phyloP scores from a whole-genome alignment of 768 basidiomycete genomes.

The Lepiota brunneoincarnata region DNA sequence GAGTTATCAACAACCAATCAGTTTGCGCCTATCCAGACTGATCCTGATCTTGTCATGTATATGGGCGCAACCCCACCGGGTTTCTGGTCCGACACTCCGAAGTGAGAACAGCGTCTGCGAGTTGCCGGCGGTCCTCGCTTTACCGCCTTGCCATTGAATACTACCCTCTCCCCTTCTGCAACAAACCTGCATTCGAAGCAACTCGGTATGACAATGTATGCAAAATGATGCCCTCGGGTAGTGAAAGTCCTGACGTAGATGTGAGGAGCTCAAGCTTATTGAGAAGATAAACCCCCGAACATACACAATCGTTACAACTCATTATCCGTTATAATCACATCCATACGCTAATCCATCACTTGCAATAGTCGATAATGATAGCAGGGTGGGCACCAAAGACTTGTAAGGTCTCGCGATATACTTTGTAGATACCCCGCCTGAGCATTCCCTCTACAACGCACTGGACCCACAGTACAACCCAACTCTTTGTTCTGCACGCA shows the following conservation, averaged over 20 bases:
- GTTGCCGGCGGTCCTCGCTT: too few species aligned
- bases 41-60: too few species aligned
- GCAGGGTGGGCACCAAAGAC: constrained; percentile 46
- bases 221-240: constrained; percentile 36
- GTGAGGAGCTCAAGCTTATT: constrained; percentile 47
- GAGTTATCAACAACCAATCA: too few species aligned
- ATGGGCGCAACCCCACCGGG: too few species aligned
- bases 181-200: constrained; percentile 25
- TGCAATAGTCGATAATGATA: not conserved
- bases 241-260: constrained; percentile 34
- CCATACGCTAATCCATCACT: constrained; percentile 30
- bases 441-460: constrained; percentile 42
- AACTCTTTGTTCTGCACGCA: constrained; percentile 41
- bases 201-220: constrained; percentile 44
- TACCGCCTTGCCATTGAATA: too few species aligned
- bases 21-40: too few species aligned
- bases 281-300: constrained; percentile 46
- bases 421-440: constrained; percentile 25
- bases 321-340: constrained; percentile 63
- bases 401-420: constrained; percentile 31
- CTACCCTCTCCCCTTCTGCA: not conserved
- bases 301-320: constrained; percentile 48
- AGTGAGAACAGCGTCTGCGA: too few species aligned
- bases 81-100: too few species aligned
- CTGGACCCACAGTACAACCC: constrained; percentile 45